A percentile compares a stretch with the other conserved stretches of the same genome.
These are phyloP conservation scores for Prunus salicina DNA, from an alignment of 306 rosid species.

Conservation along the genomic window DNA sequence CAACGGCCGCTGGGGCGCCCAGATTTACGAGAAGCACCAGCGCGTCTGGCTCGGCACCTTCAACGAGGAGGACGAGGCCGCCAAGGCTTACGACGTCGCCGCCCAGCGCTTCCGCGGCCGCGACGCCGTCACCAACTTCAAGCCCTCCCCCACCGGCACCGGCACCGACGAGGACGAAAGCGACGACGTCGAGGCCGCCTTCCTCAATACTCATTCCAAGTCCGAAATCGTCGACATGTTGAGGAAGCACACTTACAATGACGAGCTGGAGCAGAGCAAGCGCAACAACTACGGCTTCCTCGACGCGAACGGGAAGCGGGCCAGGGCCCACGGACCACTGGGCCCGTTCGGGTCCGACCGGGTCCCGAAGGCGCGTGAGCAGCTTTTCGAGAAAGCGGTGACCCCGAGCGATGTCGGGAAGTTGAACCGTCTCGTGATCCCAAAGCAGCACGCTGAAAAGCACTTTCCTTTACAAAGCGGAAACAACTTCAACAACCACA, in stretches of 20 bases:
- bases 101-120: constrained; percentile 91
- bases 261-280: constrained; percentile 84
- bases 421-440: constrained; percentile 81
- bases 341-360: constrained; percentile 3
- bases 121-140: constrained; percentile 88
- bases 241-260: constrained; percentile 86
- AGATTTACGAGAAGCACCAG: constrained; percentile 99
- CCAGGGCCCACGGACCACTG: background rate
- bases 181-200: constrained; percentile 49
- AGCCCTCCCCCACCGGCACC: constrained; percentile 26
- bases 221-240: constrained; percentile 96
- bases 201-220: constrained; percentile 75
- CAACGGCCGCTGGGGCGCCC: constrained; percentile 98
- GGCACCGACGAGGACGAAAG: background rate
- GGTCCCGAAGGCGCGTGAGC: constrained; percentile 51
- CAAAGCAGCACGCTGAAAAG: constrained; percentile 95
- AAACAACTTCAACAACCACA: background rate
- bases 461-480: constrained; percentile 72
- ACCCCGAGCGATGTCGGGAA: constrained; percentile 98
- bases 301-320: constrained; percentile 23
- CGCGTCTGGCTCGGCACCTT: constrained; percentile 97
- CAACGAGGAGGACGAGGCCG: constrained; percentile 90
- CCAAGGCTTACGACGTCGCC: constrained; percentile 81
- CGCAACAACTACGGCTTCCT: constrained; percentile 42
- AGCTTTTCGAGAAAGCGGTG: constrained; percentile 78